phyloP scores from a whole-genome alignment of 305 asterid genomes.

The Salvia sclarea region DNA sequence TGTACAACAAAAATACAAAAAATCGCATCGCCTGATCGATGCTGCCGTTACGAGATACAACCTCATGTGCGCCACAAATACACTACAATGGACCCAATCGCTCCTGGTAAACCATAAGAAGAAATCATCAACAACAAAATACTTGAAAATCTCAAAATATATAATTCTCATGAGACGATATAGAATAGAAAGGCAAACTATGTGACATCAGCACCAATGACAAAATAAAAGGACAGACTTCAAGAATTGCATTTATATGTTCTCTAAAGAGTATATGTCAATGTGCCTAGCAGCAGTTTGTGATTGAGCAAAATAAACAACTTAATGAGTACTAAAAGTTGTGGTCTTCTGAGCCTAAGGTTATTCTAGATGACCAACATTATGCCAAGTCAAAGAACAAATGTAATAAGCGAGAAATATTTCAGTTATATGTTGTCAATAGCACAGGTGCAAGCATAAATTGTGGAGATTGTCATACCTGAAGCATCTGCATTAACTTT shows the following conservation, averaged over 20 bases:
- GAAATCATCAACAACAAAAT: conserved; percentile 11
- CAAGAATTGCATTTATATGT: neutral
- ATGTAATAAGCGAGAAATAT: neutral
- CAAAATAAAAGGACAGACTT: neutral
- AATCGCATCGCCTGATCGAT: no score
- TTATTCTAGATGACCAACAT: neutral
- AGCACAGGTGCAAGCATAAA: neutral
- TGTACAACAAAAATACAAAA: neutral
- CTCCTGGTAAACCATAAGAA: conserved; percentile 35
- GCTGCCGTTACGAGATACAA: no score
- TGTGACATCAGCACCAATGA: conserved; percentile 1
- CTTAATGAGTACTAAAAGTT: neutral
- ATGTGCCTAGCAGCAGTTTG: no score
- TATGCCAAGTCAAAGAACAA: neutral
- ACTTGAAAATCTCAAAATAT: neutral
- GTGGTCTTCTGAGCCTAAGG: neutral
- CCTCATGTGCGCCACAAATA: neutral
- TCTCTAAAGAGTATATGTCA: neutral
- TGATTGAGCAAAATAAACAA: no score
- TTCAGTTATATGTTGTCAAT: neutral
- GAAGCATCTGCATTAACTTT: conserved; percentile 96
- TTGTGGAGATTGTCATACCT: conserved; percentile 51
- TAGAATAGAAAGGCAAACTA: neutral
- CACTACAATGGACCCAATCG: conserved; percentile 41
- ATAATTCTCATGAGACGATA: neutral